phyloP scores from a whole-genome alignment of 2,329 filamentous ascomycete species.

The Claviceps digitariae region DNA sequence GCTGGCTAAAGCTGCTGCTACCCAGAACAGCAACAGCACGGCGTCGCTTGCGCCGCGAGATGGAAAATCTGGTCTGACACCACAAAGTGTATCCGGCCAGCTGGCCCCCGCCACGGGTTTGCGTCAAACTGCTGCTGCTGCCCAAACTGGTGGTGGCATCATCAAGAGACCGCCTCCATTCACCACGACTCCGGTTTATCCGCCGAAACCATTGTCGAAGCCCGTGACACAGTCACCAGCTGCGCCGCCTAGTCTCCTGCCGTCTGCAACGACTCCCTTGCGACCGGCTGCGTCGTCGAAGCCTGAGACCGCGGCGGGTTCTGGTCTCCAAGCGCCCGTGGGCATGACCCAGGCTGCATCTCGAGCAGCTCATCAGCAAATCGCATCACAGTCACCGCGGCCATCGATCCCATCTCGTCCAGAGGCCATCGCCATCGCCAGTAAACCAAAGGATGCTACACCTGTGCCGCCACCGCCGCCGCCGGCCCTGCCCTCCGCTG shows the following conservation, averaged over 20 bases:
- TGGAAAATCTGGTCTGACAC: constrained; percentile 11
- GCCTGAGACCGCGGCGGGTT: constrained; percentile 14
- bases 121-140: constrained; percentile 6
- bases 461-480: constrained; percentile 2
- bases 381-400: constrained; percentile 17
- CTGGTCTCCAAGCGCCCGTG: constrained; percentile 24
- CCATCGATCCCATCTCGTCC: constrained; percentile 21
- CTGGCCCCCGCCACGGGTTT: constrained; percentile 3
- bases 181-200: constrained; percentile 21
- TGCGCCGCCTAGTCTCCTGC: constrained; percentile 16
- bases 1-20: constrained; percentile 21
- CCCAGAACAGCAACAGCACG: constrained; percentile 19
- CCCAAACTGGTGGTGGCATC: constrained; percentile 7
- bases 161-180: constrained; percentile 14
- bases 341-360: constrained; percentile 19
- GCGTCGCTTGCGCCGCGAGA: constrained; percentile 21
- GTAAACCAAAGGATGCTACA: constrained; percentile 17
- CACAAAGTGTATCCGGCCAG: neutral
- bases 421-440: constrained; percentile 12
- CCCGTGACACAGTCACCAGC: constrained; percentile 12
- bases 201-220: constrained; percentile 19
- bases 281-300: constrained; percentile 19
- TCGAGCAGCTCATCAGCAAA: constrained; percentile 18
- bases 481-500: too few species aligned
- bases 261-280: constrained; percentile 14